Base-by-base conservation (phyloP, 2,329 filamentous ascomycete species). In the Fusarium neocosmosporiellum region DNA sequence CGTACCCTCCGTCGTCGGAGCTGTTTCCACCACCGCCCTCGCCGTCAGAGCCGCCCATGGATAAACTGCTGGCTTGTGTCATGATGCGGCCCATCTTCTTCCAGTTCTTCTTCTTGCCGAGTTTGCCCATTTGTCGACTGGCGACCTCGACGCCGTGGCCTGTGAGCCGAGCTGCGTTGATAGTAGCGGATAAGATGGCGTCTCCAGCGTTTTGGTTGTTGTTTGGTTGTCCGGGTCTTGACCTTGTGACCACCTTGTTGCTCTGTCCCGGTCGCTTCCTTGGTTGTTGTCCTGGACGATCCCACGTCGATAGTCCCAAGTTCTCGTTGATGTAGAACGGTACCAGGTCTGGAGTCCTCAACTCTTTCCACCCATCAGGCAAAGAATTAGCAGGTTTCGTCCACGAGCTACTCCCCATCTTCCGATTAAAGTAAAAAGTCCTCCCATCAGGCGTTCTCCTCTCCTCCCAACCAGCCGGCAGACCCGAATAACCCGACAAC, bases 291-390 rank as follows among this genome's bases (percentile, higher is more conserved):
- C 78, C 78, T 3, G 78, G 78, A n/a, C 77, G 65, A 20, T 79
- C 78, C 78, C 78, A 79, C 0, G 76, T 70, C 1, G 75, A 74
- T 2, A 79, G n/a, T 2, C 70, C 77, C 0, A 79, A 34, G 1
- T 58, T 65, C n/a, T 79, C 78, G 1, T 79, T 76, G 36, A 78
- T 61, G 1, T 79, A 79, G 13, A 79, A 79, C 0, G 75, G 66
- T 0, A 69, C 66, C n/a, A 74, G 55, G 16, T 79, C 78, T 7
- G 78, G 78, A 0, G 77, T 79, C 18, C 69, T 74, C 13, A 77
- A 24, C 34, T 78, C 76, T 10, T 63, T 79, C 78, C 78, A 79
- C 0, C 78, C 78, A 0, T 65, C 61, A 0, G 78, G 77, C 2
- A 79, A 41, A 16, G 69, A 65, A 24, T 75, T 76, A 0, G 62